phyloP scores from a whole-genome alignment of 2,329 filamentous ascomycete genomes.

The Setomelanomma holmii region DNA sequence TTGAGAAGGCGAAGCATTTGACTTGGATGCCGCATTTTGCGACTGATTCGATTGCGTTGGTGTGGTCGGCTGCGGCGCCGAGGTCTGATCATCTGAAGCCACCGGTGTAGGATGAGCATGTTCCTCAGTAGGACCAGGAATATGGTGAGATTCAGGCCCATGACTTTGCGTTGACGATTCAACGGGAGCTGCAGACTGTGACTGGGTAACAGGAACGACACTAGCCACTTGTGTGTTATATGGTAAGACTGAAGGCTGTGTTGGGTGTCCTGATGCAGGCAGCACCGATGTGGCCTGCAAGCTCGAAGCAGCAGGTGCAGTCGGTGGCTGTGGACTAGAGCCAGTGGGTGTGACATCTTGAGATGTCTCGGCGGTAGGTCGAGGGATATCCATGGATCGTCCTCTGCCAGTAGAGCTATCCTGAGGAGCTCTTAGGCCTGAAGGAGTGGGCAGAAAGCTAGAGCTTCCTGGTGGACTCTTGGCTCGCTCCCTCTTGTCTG shows the following conservation, averaged over 20 bases:
- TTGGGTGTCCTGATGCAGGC: neutral
- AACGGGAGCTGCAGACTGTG: too few relatives aligned
- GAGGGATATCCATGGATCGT: conserved; percentile 36
- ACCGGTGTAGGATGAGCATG: neutral
- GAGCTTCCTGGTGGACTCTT: conserved; percentile 57
- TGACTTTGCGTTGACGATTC: too few relatives aligned
- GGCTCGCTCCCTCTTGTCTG: conserved; percentile 60
- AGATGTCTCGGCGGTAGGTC: conserved; percentile 20
- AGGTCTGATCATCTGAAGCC: neutral
- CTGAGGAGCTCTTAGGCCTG: conserved; percentile 26
- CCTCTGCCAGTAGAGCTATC: conserved; percentile 27
- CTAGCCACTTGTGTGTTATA: neutral
- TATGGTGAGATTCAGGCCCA: too few relatives aligned
- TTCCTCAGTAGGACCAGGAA: too few relatives aligned
- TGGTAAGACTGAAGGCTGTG: neutral
- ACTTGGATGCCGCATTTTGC: neutral
- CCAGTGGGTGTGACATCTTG: conserved; percentile 31
- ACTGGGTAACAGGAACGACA: neutral
- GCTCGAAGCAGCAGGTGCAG: neutral
- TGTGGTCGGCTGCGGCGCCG: conserved; percentile 8
- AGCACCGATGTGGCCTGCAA: too few relatives aligned
- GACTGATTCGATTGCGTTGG: conserved; percentile 9
- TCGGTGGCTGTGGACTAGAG: conserved; percentile 13
- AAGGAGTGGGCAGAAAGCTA: conserved; percentile 24
- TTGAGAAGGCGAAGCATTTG: neutral